Evolutionary conservation across 495 filamentous ascomycete species (phyloP), one percentile per base, ranked within the genome.

Genomic region (Penicillium ochrochloron): DNA sequence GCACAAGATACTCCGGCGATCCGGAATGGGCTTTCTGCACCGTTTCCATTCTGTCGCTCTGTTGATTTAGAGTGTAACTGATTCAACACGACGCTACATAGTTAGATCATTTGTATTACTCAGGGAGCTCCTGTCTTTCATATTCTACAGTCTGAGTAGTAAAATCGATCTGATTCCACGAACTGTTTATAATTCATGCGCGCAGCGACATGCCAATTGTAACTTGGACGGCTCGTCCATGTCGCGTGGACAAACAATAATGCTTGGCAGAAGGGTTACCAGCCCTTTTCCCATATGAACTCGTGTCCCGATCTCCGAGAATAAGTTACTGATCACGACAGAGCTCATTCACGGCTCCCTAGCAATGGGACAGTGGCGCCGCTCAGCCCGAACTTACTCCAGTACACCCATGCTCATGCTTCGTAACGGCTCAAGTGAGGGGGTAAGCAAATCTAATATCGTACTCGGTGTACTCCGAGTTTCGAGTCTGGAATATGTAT

Each of bases 391-490:
- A 23, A 12, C 21, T 48, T 6, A 6, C 14, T 41, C n/a, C n/a
- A n/a, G n/a, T n/a, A 17, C 11, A 11, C 35, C 42, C 7, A 2
- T 25, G 19, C 44, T 25, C 19, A 23, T 11, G 11, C 44, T 48
- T 12, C 19, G 21, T 48, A 23, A 21, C 21, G 44, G 44, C 19
- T n/a, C 11, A 48, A 48, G 42, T 21, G 33, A 33, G 37, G 44
- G 37, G 29, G 27, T 39, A 23, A 23, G 46, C 23, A 50, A 50
- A 11, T 15, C 6, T 21, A 33, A 0, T 10, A 42, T 44, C 59
- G 57, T 57, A 51, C 50, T 69, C 60, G 62, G 64, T 27, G 57
- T 65, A 65, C 70, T 4, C 70, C 62, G 61, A 69, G 19, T 29
- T 17, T 14, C 23, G 14, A 35, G 57, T 35, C 15, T 14, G 8